Percentiles rank a stretch among this genome's conserved stretches.
Evolutionary conservation across 2,329 filamentous ascomycete genomes (phyloP).

Genomic region (Verticillium klebahnii): DNA sequence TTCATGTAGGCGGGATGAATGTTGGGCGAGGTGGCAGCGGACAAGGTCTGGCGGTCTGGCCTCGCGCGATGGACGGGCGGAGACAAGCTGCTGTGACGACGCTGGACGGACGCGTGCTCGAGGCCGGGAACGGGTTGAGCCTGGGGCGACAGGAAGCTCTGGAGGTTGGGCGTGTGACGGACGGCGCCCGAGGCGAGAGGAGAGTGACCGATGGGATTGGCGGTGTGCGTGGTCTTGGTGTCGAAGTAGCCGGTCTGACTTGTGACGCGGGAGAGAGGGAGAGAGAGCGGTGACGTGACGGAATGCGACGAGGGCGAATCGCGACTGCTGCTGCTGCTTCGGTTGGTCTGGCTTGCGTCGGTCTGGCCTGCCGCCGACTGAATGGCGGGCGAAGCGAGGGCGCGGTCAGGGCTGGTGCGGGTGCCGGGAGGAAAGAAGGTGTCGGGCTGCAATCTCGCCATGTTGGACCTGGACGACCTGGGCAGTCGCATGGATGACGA

Average conservation of each 20-base stretch:
- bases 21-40: background rate
- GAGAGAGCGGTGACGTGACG: constrained; percentile 28
- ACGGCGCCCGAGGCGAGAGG: constrained; percentile 16
- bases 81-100: constrained; percentile 9
- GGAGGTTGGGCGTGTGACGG: constrained; percentile 14
- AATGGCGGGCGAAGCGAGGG: constrained; percentile 18
- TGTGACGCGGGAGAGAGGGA: constrained; percentile 26
- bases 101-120: background rate
- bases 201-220: constrained; percentile 15
- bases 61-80: constrained; percentile 8
- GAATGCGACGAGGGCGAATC: constrained; percentile 29
- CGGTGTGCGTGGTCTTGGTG: constrained; percentile 15
- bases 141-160: constrained; percentile 18
- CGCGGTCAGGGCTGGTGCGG: constrained; percentile 26
- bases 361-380: constrained; percentile 1
- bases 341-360: constrained; percentile 4
- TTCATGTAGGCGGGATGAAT: constrained; percentile 2
- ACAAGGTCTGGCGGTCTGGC: background rate
- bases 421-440: constrained; percentile 32
- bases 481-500: background rate
- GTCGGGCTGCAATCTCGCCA: constrained; percentile 36
- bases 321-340: constrained; percentile 18
- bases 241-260: constrained; percentile 31
- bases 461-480: constrained; percentile 15
- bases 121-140: background rate